Evolutionary conservation across 2,329 filamentous ascomycete genomes (phyloP), one percentile per base, ranked within the genome.

Genomic region (Boeremia exigua): DNA sequence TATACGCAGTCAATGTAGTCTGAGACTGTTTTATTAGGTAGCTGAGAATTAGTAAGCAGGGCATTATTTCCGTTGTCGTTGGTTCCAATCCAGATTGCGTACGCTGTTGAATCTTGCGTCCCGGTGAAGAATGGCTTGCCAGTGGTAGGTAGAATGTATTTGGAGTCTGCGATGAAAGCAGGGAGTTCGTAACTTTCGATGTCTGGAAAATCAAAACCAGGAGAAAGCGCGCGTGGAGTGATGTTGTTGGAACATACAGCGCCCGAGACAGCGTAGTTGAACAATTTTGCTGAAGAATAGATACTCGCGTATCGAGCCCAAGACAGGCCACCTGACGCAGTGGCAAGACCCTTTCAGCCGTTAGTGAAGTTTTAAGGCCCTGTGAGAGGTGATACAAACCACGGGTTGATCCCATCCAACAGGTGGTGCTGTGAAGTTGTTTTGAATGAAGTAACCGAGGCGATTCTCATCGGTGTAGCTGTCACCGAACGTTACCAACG

Each of bases 1-100:
- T 87, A 92, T 1, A 91, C 79, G 68, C 90, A 93, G 59, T 88
- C 83, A 3, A 86, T 80, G 67, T 88, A 92, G 67, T 87, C 82
- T 1, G 81, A 78, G 6, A 92, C 80, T 2, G 84, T 87, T 23
- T 85, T 86, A 11, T 82, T 83, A 0, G 77, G 64, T 4, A 81
- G 73, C 69, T 91, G 87, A 23, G 79, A 80, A 68, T 91, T 88
- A 4, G 82, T 85, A 29, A 93, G 72, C 68, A 92, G 88, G 8
- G 83, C 88, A 47, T 80, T 75, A 53, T 79, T 80, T 19, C 90
- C 89, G 9, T 94, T 78, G 67, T 95, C 90, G 69, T 94, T 94
- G 23, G 89, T 92, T 3, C 90, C 90, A 65, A 93, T 92, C 88
- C 88, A 93, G 46, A 93, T 82, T 1, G 86, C 82, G 67, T 92